A percentile compares a stretch with the other conserved stretches of the same genome.
These are phyloP conservation scores for Pyrenophora tritici-repentis DNA, from an alignment of 2,329 filamentous ascomycete genomes.

Conservation along the genomic window DNA sequence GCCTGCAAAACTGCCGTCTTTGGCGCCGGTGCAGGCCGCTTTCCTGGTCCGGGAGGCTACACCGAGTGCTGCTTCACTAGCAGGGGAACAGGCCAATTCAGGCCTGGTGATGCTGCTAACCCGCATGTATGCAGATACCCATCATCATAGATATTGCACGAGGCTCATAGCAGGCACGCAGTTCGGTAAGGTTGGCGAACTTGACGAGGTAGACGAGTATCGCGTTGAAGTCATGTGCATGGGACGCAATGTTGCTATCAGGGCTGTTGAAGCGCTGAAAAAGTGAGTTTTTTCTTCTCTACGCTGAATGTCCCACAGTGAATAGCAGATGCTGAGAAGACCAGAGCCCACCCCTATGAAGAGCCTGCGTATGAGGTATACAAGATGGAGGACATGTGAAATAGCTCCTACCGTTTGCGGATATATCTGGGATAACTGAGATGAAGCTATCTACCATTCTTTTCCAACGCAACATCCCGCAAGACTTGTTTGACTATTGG, in stretches of 20 bases:
- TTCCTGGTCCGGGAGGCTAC: constrained; percentile 50
- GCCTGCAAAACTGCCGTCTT: constrained; percentile 54
- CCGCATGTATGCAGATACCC: constrained; percentile 51
- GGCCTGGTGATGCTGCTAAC: constrained; percentile 64
- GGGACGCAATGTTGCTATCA: constrained; percentile 61
- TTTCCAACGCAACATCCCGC: constrained; percentile 37
- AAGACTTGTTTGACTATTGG: constrained; percentile 68
- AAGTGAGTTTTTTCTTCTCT: constrained; percentile 43
- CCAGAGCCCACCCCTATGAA: constrained; percentile 54
- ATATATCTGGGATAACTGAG: not conserved
- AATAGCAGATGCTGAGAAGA: not conserved
- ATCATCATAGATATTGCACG: not conserved
- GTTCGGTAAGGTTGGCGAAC: constrained; percentile 61
- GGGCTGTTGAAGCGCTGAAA: constrained; percentile 68
- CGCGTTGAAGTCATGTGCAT: constrained; percentile 67
- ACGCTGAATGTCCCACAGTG: constrained; percentile 39
- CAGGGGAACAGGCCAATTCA: constrained; percentile 67
- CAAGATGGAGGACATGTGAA: constrained; percentile 51
- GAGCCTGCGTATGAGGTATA: constrained; percentile 54
- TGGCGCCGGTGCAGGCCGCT: constrained; percentile 51
- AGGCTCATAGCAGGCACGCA: constrained; percentile 5
- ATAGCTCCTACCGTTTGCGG: not conserved
- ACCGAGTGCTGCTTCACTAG: constrained; percentile 51
- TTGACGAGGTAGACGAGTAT: constrained; percentile 66
- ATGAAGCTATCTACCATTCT: not conserved